Conservation (phyloP, 306 rosid species). For the Vigna radiata region DNA sequence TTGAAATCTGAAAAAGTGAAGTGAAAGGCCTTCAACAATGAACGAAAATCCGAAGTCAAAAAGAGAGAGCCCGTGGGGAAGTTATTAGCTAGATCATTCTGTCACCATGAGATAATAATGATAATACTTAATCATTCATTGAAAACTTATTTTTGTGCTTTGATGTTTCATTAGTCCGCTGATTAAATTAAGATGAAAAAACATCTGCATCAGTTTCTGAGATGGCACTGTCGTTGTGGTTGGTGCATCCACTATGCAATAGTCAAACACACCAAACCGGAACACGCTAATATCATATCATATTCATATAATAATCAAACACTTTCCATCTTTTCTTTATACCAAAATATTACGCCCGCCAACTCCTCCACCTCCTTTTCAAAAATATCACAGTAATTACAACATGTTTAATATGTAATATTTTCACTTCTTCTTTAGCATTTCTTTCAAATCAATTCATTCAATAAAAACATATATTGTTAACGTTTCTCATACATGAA, state of each 20-base stretch:
- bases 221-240: conserved; percentile 44
- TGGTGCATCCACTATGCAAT: conserved; percentile 41
- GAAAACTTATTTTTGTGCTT: not conserved
- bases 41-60: conserved; percentile 46
- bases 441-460: not conserved
- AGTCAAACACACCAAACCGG: conserved; percentile 48
- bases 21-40: not conserved
- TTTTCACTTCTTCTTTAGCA: not conserved
- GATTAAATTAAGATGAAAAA: not conserved
- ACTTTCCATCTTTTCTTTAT: not conserved
- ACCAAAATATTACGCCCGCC: not conserved
- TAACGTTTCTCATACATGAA: not conserved
- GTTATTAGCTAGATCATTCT: conserved; percentile 42
- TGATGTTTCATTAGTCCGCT: not conserved
- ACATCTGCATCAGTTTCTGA: not conserved
- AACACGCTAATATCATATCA: conserved; percentile 18
- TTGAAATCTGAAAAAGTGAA: conserved; percentile 26
- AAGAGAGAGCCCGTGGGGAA: conserved; percentile 48
- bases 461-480: not conserved
- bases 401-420: not conserved
- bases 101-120: conserved; percentile 7
- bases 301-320: conserved; percentile 11
- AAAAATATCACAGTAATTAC: not conserved
- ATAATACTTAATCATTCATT: conserved; percentile 12
- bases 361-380: not conserved